Evolutionary conservation across 2,329 filamentous ascomycete genomes (phyloP), one percentile per base, ranked within the genome.

Genomic region (Neonectria faginata): DNA sequence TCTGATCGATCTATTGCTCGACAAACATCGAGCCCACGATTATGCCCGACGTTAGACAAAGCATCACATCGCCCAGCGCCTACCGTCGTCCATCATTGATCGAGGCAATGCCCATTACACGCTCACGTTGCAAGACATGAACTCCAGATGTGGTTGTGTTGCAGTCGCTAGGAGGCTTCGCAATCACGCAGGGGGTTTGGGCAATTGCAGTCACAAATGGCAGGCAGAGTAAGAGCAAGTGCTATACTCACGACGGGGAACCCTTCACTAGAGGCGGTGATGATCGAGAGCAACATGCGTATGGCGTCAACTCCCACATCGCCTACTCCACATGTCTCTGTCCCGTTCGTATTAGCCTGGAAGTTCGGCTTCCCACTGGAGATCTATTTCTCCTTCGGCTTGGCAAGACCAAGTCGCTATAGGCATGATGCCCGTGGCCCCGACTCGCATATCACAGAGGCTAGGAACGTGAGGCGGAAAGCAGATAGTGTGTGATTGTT

Each of bases 401-500:
- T 12, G 55, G 42, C 11, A 55, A 51, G 50, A 48, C 50, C 33
- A 55, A 41, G 55, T 55, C 48, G 42, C 51, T 50, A 33, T 44
- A 31, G 56, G 44, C 29, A 59, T 42, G 27, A 59, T 22, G 44
- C 11, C 51, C 50, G 60, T 57, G 60, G 41, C 54, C 31, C 42
- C 41, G 20, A 45, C 27, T 33, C 27, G 50, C 50, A 59, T 51
- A 57, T 64, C 41, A 57, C 55, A 39, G 39, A 60, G 41, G 31
- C 29, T 47, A 51, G 48, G 42, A 51, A 60, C 47, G 65, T 36
- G 58, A 63, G 51, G 54, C 56, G 65, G 59, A 55, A 56, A 50
- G 60, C 47, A 56, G 53, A 56, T 16, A 42, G 50, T 58, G 66
- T 74, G 73, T 75, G 71, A 75, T 57, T 62, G 56, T 57, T 42